A percentile compares a stretch with the other conserved stretches of the same genome.
These are phyloP conservation scores for Pseudocercospora fijiensis DNA, from an alignment of 2,329 filamentous ascomycete species.

Conservation along the genomic window DNA sequence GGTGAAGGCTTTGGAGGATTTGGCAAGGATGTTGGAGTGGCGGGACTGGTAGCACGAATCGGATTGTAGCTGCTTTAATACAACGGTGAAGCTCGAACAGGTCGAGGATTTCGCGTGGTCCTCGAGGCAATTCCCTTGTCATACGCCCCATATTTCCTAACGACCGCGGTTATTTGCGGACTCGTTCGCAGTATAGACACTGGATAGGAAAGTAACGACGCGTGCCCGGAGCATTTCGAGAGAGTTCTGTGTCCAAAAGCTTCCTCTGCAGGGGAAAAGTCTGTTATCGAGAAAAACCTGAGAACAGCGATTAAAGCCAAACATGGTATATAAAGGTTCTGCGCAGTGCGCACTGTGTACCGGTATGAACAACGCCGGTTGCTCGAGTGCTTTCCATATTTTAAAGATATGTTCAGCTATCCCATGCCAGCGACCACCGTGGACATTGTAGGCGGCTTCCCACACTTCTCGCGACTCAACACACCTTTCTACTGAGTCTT, in stretches of 20 bases:
- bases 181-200: background rate
- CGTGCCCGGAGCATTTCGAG: background rate
- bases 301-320: background rate
- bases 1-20: background rate
- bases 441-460: background rate
- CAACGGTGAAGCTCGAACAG: background rate
- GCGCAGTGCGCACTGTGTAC: background rate
- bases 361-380: background rate
- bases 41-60: background rate
- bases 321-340: background rate
- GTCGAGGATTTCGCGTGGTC: too few relatives aligned
- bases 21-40: background rate
- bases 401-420: too few relatives aligned
- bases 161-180: too few relatives aligned
- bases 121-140: too few relatives aligned
- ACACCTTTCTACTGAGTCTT: slow-evolving; percentile 78
- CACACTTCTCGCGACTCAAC: background rate
- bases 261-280: background rate
- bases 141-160: too few relatives aligned
- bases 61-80: too few relatives aligned
- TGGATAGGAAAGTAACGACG: background rate
- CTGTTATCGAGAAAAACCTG: background rate
- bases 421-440: background rate
- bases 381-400: background rate
- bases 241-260: background rate